Conservation (phyloP, 2,329 filamentous ascomycete genomes). For the Orbilia oligospora region DNA sequence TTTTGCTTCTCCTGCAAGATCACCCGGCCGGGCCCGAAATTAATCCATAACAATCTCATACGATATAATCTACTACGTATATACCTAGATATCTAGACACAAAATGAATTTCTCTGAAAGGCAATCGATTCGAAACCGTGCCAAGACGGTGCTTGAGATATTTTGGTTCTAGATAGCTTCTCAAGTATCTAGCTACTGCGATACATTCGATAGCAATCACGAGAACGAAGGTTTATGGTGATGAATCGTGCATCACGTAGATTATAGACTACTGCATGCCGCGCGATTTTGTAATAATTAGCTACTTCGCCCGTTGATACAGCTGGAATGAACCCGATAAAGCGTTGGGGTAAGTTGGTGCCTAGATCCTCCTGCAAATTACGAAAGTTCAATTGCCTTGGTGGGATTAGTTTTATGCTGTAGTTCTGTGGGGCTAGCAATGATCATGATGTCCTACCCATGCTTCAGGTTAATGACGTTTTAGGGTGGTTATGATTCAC, state of each 20-base stretch:
- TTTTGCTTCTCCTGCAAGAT: background rate
- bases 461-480: background rate
- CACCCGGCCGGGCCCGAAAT: background rate
- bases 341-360: background rate
- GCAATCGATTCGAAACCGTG: background rate
- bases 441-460: background rate
- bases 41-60: background rate
- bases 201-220: conserved; percentile 8
- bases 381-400: background rate
- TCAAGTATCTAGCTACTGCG: background rate
- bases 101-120: background rate
- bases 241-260: background rate
- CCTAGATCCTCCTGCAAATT: background rate
- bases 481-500: background rate
- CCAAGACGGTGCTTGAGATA: background rate
- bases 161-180: background rate
- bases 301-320: background rate
- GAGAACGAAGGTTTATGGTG: background rate
- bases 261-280: background rate
- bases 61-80: background rate
- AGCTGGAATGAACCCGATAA: background rate
- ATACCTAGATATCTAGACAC: background rate
- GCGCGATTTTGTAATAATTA: background rate
- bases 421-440: background rate
- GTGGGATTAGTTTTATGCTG: background rate